Base-by-base conservation (phyloP, 2,329 filamentous ascomycete genomes). In the Cyphellophora europaea region DNA sequence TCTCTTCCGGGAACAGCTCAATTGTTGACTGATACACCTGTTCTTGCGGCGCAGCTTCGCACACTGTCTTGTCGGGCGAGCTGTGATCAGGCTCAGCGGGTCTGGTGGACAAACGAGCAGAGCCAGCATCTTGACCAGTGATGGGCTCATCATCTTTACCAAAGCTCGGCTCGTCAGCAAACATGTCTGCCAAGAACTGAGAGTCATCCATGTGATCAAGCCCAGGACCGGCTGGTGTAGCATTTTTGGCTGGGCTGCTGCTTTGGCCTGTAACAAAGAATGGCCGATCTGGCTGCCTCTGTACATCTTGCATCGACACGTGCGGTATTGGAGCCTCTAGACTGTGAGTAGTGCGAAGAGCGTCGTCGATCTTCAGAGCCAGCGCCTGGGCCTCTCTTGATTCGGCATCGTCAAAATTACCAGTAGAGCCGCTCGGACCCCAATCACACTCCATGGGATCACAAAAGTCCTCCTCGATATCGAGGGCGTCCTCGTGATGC, bases 291-390 rank as follows among this genome's bases (percentile, higher is more conserved):
- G 42, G 33, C 19, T 30, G 17, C 19, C 30, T 39, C 15, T 37
- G 17, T 13, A 43, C 35, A 30, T 45, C 43, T 14, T 33, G 34
- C 33, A 43, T 28, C 15, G 43, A 28, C 19, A 43, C 40, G 23
- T 43, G 38, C 25, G 38, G 29, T 25, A 38, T 27, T 23, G 43
- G 40, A 17, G 40, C 33, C n/a, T 40, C 35, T 12, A 38, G 36
- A 6, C 38, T 35, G 13, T 35, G 15, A n/a, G 15, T 35, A 5
- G 40, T 28, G n/a, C 37, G 40, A 17, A 41, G 2, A 19, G 38
- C 36, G 32, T 37, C 5, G 27, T 37, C 18, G 30, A 19, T 18
- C 36, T 33, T 19, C 35, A 35, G 14, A 15, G n/a, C 27, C 12
- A 12, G 13, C 30, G 11, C 30, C 6, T 17, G 3, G 14, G 5